These are phyloP conservation scores for Gamsiella multidivaricata DNA, from an alignment of 192 early-diverging fungal genomes.

Conservation along the genomic window DNA sequence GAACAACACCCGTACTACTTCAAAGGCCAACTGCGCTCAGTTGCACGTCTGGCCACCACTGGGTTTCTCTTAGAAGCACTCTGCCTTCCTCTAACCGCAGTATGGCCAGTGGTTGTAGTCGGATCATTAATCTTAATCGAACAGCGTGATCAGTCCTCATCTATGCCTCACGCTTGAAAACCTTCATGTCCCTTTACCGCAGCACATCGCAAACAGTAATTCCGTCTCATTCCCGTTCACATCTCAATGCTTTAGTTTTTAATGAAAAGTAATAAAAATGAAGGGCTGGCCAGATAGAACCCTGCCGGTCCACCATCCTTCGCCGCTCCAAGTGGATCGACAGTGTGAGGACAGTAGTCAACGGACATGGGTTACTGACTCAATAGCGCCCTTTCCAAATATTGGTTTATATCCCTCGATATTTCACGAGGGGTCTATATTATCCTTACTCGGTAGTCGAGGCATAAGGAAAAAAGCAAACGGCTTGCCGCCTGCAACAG, in stretches of 20 bases:
- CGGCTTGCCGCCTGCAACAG: neutral
- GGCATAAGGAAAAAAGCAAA: conserved; percentile 25
- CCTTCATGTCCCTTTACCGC: too few species aligned
- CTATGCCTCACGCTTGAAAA: too few species aligned
- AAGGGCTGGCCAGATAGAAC: conserved; percentile 42
- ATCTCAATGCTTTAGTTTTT: neutral
- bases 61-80: too few species aligned
- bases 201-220: too few species aligned
- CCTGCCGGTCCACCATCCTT: conserved; percentile 21
- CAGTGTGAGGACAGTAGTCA: conserved; percentile 10
- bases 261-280: neutral
- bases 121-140: too few species aligned
- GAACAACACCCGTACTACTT: too few species aligned
- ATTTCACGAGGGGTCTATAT: conserved; percentile 52
- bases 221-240: too few species aligned
- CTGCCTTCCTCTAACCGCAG: too few species aligned
- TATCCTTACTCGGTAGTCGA: conserved; percentile 53
- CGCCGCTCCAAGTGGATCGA: neutral
- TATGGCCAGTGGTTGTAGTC: too few species aligned
- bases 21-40: too few species aligned
- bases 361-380: conserved; percentile 29
- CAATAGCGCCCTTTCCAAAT: conserved; percentile 46
- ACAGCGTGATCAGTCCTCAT: too few species aligned
- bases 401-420: conserved; percentile 34
- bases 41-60: too few species aligned